Base-by-base conservation (phyloP, 441 rosid genomes). In the Gossypium davidsonii region DNA sequence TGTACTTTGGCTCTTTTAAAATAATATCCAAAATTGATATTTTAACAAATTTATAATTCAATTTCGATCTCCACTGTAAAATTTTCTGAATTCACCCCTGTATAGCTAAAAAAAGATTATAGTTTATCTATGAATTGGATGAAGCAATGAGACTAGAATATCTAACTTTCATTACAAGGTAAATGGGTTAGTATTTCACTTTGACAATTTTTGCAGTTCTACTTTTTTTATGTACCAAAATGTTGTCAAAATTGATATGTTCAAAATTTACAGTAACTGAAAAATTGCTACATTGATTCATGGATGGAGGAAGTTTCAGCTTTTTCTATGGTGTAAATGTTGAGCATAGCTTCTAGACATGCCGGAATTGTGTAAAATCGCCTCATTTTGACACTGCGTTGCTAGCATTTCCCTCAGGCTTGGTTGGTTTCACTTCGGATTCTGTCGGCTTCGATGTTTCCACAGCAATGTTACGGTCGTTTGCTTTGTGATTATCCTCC, bases 391-490 rank as follows among this genome's bases (percentile, higher is more conserved):
- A 37, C 62, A 57, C 57, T 52, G 23, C 10, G 18, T 57, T 37
- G 56, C 55, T 59, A 12, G 25, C 53, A 10, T 63, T 48, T 58
- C 34, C 73, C 63, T 76, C 73, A 3, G 28, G 64, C 11, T 42
- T 25, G 23, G 57, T 48, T 42, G n/a, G 58, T 65, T 72, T 23
- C 20, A 46, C 51, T 44, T 72, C 57, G 1, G 74, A 68, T 52
- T 75, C 67, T 20, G 42, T 25, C 17, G 62, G 72, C 63, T 56
- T 72, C 20, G 69, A 67, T 12, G 9, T 64, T 60, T 74, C 73
- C 20, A n/a, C 2, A 5, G 34, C 7, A 49, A 49, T 6, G 7
- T 49, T 49, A 49, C 0, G 18, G 53, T 49, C 2, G 17, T 14
- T 49, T 15, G 55, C 55, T 1, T 49, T n/a, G 8, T n/a, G 55